Evolutionary conservation across 2,329 filamentous ascomycete genomes (phyloP).

Genomic region (Aspergillus pseudotamarii): DNA sequence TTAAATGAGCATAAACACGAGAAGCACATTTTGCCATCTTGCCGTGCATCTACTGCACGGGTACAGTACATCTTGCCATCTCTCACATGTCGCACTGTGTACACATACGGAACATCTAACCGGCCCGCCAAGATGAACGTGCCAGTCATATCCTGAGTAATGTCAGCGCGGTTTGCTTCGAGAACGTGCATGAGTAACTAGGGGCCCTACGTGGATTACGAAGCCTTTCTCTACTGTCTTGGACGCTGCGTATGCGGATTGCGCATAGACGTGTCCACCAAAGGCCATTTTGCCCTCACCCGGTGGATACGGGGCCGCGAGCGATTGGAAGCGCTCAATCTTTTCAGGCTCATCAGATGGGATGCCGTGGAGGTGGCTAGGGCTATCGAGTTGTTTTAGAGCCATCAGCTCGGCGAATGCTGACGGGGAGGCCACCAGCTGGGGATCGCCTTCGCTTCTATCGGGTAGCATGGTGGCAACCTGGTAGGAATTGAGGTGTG

Average conservation of each 20-base stretch:
- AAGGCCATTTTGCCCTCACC: slow-evolving; percentile 50
- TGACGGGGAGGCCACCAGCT: slow-evolving; percentile 17
- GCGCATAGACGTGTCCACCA: slow-evolving; percentile 61
- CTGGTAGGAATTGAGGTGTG: neutral
- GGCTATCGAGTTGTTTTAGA: slow-evolving; percentile 29
- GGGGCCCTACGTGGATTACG: slow-evolving; percentile 52
- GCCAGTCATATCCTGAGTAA: slow-evolving; percentile 52
- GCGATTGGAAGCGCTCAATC: slow-evolving; percentile 33
- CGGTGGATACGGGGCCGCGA: slow-evolving; percentile 44
- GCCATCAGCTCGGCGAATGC: slow-evolving; percentile 37
- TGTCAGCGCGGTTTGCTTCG: neutral
- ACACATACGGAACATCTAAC: slow-evolving; percentile 53
- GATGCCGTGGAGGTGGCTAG: slow-evolving; percentile 2
- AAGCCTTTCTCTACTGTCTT: slow-evolving; percentile 56
- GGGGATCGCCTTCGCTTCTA: slow-evolving; percentile 7
- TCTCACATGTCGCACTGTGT: slow-evolving; percentile 53
- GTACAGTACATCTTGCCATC: slow-evolving; percentile 57
- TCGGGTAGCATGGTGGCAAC: slow-evolving; percentile 19
- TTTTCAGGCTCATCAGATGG: slow-evolving; percentile 26
- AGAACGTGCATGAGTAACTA: neutral
- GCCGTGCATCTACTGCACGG: slow-evolving; percentile 55
- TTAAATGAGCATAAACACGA: slow-evolving; percentile 58
- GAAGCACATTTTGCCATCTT: slow-evolving; percentile 54
- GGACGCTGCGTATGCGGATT: slow-evolving; percentile 59
- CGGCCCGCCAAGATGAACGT: slow-evolving; percentile 55